Conservation (phyloP, 176 grass and related monocot genomes). For the Phyllostachys edulis region DNA sequence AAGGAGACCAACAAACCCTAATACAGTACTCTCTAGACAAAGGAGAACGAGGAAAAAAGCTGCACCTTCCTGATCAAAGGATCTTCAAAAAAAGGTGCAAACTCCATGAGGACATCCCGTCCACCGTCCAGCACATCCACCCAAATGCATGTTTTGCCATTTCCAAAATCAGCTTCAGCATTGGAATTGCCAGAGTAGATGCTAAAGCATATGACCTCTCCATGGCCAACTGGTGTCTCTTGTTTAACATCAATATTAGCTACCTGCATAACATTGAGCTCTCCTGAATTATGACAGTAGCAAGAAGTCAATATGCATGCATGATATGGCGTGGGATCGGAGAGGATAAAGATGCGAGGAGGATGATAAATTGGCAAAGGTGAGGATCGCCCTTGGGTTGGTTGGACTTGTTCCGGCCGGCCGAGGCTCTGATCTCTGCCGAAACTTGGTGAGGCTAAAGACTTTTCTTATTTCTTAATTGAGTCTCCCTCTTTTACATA, state of each 20-base stretch:
- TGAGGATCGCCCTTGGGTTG: no score
- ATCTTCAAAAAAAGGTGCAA: conserved; percentile 93
- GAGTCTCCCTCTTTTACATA: no score
- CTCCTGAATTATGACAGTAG: conserved; percentile 22
- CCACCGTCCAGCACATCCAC: conserved; percentile 95
- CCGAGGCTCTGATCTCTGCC: no score
- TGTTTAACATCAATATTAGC: conserved; percentile 83
- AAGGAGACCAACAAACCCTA: background rate
- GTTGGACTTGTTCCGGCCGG: no score
- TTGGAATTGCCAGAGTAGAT: conserved; percentile 68
- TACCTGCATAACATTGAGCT: conserved; percentile 56
- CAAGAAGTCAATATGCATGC: background rate
- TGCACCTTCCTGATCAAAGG: conserved; percentile 80
- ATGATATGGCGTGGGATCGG: no score
- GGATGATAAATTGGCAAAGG: no score
- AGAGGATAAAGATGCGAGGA: no score
- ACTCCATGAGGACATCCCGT: conserved; percentile 75
- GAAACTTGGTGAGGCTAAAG: no score
- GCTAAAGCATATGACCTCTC: conserved; percentile 90
- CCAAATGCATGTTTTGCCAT: conserved; percentile 96
- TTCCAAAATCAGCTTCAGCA: conserved; percentile 75
- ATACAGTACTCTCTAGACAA: background rate
- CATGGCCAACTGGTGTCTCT: conserved; percentile 90
- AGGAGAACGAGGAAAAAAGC: conserved; percentile 4
- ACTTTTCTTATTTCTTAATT: no score